Evolutionary conservation across 2,329 filamentous ascomycete species (phyloP).

Genomic region (Penicillium glabrum): DNA sequence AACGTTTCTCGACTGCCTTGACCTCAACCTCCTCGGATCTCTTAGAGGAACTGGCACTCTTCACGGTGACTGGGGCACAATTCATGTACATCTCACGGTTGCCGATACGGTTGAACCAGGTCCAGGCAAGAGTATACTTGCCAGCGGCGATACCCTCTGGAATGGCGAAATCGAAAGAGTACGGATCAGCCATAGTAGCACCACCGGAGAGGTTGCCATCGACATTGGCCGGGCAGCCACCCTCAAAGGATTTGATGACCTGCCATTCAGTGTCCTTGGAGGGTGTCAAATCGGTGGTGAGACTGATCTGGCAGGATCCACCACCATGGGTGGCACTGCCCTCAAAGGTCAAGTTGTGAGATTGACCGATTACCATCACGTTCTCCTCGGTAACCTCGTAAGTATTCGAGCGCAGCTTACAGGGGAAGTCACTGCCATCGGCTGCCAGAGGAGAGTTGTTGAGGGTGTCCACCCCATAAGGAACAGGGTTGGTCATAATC

Average conservation of each 20-base stretch:
- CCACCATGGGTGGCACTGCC: constrained; percentile 83
- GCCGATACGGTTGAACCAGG: constrained; percentile 90
- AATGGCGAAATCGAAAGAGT: constrained; percentile 68
- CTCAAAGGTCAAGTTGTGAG: constrained; percentile 62
- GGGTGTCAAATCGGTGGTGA: constrained; percentile 75
- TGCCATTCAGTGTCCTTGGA: constrained; percentile 71
- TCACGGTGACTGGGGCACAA: constrained; percentile 74
- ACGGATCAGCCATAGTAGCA: constrained; percentile 48
- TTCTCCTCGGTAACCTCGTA: constrained; percentile 51
- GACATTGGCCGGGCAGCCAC: constrained; percentile 72
- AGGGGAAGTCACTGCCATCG: constrained; percentile 73
- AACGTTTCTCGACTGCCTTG: constrained; percentile 50
- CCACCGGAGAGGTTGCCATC: constrained; percentile 59
- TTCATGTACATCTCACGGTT: constrained; percentile 99
- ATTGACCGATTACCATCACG: constrained; percentile 62
- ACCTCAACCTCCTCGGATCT: constrained; percentile 27
- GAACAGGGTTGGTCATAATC: constrained; percentile 66
- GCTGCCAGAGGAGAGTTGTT: constrained; percentile 65
- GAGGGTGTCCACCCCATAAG: constrained; percentile 54
- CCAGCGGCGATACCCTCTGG: constrained; percentile 71
- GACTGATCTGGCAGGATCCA: constrained; percentile 84
- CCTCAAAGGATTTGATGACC: constrained; percentile 84
- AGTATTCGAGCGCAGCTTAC: constrained; percentile 62
- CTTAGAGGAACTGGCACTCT: constrained; percentile 48
- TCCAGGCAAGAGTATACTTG: constrained; percentile 82